Conservation (phyloP, 2,329 filamentous ascomycete species). For the Nemania abortiva region DNA sequence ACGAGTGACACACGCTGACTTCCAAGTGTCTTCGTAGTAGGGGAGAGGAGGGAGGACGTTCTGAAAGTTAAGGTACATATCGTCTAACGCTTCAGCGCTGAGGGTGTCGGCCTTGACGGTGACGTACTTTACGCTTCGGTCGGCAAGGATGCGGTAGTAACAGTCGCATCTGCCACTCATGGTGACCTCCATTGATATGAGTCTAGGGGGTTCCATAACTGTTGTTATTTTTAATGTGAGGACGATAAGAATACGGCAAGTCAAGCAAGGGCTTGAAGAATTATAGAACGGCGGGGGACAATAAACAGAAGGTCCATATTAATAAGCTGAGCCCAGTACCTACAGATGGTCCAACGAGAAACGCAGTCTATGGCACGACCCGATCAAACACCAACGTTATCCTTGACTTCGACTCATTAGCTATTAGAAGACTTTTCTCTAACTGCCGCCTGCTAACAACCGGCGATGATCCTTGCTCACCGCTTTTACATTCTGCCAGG, state of each 20-base stretch:
- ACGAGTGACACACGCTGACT: slow-evolving; percentile 17
- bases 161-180: slow-evolving; percentile 10
- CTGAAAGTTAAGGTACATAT: slow-evolving; percentile 22
- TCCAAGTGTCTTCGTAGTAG: slow-evolving; percentile 10
- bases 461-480: not conserved
- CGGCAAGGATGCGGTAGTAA: slow-evolving; percentile 22
- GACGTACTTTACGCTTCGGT: slow-evolving; percentile 12
- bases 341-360: slow-evolving; percentile 11
- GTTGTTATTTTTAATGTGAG: not conserved
- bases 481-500: no score
- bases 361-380: not conserved
- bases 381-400: not conserved
- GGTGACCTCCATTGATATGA: slow-evolving; percentile 17
- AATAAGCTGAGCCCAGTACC: not conserved
- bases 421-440: no score
- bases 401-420: slow-evolving; percentile 3
- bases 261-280: not conserved
- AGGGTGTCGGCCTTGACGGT: slow-evolving; percentile 15
- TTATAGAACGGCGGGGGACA: not conserved
- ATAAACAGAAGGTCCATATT: not conserved
- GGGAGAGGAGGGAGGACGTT: slow-evolving; percentile 18
- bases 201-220: slow-evolving; percentile 14
- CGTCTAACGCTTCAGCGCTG: slow-evolving; percentile 14
- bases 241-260: slow-evolving; percentile 11
- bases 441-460: not conserved